Evolutionary conservation across 2,329 filamentous ascomycete species (phyloP).

Genomic region (Paecilomyces sp.): DNA sequence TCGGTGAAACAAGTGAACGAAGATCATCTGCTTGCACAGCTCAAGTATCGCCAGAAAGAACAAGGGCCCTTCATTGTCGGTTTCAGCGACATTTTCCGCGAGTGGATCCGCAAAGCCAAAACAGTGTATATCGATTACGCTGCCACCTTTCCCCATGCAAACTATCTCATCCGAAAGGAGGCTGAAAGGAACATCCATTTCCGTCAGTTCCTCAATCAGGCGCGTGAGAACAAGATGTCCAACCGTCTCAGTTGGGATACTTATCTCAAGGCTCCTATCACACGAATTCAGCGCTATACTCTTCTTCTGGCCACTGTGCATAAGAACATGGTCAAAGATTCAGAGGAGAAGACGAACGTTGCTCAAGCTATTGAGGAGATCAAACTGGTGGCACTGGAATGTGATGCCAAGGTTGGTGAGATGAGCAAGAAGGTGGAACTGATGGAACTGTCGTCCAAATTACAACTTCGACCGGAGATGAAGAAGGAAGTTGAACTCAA

Average conservation of each 20-base stretch:
- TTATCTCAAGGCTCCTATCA: constrained; percentile 88
- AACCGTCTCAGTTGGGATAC: constrained; percentile 88
- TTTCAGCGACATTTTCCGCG: constrained; percentile 94
- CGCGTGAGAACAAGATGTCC: constrained; percentile 69
- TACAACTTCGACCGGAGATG: constrained; percentile 81
- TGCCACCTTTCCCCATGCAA: constrained; percentile 74
- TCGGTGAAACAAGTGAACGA: constrained; percentile 85
- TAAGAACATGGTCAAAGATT: constrained; percentile 75
- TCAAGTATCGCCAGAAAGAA: constrained; percentile 95
- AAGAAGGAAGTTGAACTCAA: constrained; percentile 75
- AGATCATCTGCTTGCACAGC: constrained; percentile 80
- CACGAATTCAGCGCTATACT: constrained; percentile 81
- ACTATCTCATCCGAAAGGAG: constrained; percentile 77
- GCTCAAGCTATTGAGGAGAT: constrained; percentile 84
- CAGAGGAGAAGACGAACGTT: constrained; percentile 82
- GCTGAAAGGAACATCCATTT: constrained; percentile 79
- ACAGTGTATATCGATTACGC: constrained; percentile 88
- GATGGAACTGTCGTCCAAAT: constrained; percentile 72
- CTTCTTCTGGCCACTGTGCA: constrained; percentile 76
- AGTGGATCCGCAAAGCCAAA: constrained; percentile 95
- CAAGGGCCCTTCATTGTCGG: constrained; percentile 91
- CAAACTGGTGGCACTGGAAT: constrained; percentile 79
- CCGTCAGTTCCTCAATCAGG: constrained; percentile 74
- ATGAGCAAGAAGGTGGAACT: constrained; percentile 86
- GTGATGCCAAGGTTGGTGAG: constrained; percentile 85